Evolutionary conservation across 371 early-diverging fungal genomes (phyloP).

Genomic region (Circinella umbellata): DNA sequence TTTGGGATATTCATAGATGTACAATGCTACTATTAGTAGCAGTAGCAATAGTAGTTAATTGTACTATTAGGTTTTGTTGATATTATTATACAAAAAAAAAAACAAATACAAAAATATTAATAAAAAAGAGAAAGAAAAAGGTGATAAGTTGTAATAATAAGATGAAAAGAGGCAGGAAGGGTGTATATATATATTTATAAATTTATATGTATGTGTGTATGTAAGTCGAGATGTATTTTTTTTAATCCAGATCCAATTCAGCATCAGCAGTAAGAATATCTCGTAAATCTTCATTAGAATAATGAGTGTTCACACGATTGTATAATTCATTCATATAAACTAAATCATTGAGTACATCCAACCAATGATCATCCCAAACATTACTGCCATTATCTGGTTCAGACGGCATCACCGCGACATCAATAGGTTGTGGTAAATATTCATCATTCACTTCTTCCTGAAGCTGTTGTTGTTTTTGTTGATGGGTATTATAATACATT

Average conservation of each 20-base stretch:
- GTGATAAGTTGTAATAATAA: no score
- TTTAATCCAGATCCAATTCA: slow-evolving; percentile 18
- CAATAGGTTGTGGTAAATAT: slow-evolving; percentile 40
- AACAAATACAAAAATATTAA: no score
- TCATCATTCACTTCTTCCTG: slow-evolving; percentile 12
- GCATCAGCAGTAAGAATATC: slow-evolving; percentile 22
- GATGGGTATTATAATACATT: neutral
- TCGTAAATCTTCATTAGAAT: slow-evolving; percentile 7
- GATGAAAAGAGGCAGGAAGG: no score
- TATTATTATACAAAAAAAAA: no score
- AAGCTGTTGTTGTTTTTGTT: neutral
- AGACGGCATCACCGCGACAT: slow-evolving; percentile 39
- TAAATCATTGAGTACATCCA: slow-evolving; percentile 36
- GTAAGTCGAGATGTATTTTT: no score
- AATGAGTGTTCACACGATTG: neutral
- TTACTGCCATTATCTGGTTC: slow-evolving; percentile 26
- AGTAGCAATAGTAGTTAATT: no score
- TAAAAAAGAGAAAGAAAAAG: no score
- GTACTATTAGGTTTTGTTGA: no score
- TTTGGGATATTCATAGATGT: no score
- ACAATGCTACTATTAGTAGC: no score
- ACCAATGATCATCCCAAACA: slow-evolving; percentile 37
- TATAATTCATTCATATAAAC: slow-evolving; percentile 15
- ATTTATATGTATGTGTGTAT: neutral
- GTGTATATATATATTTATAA: neutral